Conservation (phyloP, 352 stramenopile species). For the Globisporangium yorkense region DNA sequence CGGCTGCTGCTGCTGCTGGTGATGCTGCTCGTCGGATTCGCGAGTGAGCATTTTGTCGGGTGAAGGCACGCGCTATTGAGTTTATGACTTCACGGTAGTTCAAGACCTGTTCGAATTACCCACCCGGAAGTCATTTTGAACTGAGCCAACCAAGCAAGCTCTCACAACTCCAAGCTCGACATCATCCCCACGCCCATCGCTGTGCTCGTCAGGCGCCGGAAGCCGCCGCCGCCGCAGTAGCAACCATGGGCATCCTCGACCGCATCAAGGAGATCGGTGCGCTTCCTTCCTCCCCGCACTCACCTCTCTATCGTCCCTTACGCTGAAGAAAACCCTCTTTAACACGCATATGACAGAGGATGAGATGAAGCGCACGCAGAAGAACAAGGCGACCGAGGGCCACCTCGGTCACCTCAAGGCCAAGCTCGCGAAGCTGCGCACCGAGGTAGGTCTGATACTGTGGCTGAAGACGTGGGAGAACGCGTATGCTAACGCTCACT, state of each 20-base stretch:
- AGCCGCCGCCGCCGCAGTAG: not conserved
- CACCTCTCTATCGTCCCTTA: too few relatives aligned
- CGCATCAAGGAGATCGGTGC: conserved; percentile 93
- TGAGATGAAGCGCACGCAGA: conserved; percentile 97
- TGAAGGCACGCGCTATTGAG: conserved; percentile 3
- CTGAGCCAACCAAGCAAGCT: conserved; percentile 2
- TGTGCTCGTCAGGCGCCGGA: not conserved
- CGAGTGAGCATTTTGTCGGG: not conserved
- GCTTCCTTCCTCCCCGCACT: conserved; percentile 5
- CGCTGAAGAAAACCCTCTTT: too few relatives aligned
- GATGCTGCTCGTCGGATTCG: conserved; percentile 1
- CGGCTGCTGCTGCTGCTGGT: not conserved
- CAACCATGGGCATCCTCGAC: conserved; percentile 89
- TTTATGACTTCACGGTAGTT: not conserved
- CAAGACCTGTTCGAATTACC: too few relatives aligned
- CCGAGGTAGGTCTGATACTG: conserved; percentile 58
- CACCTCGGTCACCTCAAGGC: conserved; percentile 95
- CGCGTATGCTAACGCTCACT: not conserved
- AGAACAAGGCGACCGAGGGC: conserved; percentile 95
- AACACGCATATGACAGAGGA: conserved; percentile 49
- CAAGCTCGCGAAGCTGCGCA: conserved; percentile 98
- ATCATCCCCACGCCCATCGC: not conserved
- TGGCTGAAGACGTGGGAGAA: not conserved
- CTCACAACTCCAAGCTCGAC: not conserved
- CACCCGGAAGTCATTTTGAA: not conserved